Conservation (phyloP, 2,329 filamentous ascomycete genomes). For the Phaeosphaeria sp. region DNA sequence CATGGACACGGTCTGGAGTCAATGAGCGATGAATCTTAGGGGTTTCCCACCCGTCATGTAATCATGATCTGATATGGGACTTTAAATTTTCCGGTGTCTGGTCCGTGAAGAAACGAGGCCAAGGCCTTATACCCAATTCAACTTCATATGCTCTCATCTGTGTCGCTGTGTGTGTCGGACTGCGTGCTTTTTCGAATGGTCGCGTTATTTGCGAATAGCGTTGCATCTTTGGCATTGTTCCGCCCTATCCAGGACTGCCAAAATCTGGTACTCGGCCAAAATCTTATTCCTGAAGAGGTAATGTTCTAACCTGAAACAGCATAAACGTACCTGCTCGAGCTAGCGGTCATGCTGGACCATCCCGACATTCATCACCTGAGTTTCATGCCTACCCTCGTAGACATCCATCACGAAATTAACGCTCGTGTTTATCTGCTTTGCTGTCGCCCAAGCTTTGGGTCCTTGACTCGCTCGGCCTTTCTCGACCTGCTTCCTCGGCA, state of each 20-base stretch:
- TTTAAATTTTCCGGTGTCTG: constrained; percentile 48
- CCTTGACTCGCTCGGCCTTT: constrained; percentile 13
- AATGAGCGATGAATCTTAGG: constrained; percentile 50
- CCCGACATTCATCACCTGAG: neutral
- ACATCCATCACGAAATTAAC: neutral
- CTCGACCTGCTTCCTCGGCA: constrained; percentile 12
- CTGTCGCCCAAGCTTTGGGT: neutral
- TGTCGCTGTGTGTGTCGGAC: constrained; percentile 5
- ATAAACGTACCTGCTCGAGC: neutral
- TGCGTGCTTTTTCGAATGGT: neutral
- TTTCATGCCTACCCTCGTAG: neutral
- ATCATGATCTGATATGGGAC: constrained; percentile 47
- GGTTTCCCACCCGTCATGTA: constrained; percentile 47
- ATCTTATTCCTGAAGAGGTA: neutral
- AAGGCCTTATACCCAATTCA: constrained; percentile 40
- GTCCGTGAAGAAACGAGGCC: constrained; percentile 44
- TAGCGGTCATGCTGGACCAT: neutral
- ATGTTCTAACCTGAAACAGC: neutral
- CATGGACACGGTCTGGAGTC: constrained; percentile 48
- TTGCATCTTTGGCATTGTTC: neutral
- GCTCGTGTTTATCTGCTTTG: neutral
- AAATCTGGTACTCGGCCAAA: neutral
- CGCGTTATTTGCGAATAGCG: neutral
- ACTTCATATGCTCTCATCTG: neutral
- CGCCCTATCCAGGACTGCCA: neutral